These are phyloP conservation scores for Globisporangium megalacanthum DNA, from an alignment of 352 stramenopile species.

Conservation along the genomic window DNA sequence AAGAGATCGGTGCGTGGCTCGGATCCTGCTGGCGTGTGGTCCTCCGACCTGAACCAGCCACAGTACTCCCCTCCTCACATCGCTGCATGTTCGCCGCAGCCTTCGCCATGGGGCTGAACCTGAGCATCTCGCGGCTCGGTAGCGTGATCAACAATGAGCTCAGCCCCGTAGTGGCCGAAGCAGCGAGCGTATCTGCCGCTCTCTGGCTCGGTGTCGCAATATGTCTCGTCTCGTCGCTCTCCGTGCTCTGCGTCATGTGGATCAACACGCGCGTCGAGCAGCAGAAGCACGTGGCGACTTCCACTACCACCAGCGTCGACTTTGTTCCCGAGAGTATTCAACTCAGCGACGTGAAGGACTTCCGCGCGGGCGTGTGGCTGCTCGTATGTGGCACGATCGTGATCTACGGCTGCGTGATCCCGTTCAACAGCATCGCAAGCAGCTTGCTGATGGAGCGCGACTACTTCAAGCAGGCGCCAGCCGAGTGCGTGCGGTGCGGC, in stretches of 20 bases:
- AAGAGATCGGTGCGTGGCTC: constrained; percentile 54
- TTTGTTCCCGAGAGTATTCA: constrained; percentile 32
- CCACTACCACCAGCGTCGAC: constrained; percentile 3
- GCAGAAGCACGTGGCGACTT: constrained; percentile 4
- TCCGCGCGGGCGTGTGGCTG: constrained; percentile 85
- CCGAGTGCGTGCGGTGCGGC: constrained; percentile 46
- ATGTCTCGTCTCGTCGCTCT: constrained; percentile 65
- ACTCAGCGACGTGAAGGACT: constrained; percentile 71
- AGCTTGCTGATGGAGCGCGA: constrained; percentile 90
- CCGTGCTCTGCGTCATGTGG: constrained; percentile 67
- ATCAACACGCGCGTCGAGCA: constrained; percentile 70
- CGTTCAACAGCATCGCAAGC: constrained; percentile 92
- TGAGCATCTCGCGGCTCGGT: constrained; percentile 87
- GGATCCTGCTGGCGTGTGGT: background rate
- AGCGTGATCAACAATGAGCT: constrained; percentile 92
- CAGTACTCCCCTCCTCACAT: no score
- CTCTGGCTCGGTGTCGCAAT: constrained; percentile 87
- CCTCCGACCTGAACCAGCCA: background rate
- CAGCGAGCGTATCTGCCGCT: constrained; percentile 53
- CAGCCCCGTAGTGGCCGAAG: constrained; percentile 71
- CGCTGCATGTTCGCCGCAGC: constrained; percentile 22
- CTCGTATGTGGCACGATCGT: constrained; percentile 86
- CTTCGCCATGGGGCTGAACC: constrained; percentile 88
- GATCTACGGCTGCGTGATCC: constrained; percentile 91
- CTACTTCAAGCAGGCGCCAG: constrained; percentile 70